phyloP scores from a whole-genome alignment of 2,329 filamentous ascomycete genomes.

The Colletotrichum spinosum region DNA sequence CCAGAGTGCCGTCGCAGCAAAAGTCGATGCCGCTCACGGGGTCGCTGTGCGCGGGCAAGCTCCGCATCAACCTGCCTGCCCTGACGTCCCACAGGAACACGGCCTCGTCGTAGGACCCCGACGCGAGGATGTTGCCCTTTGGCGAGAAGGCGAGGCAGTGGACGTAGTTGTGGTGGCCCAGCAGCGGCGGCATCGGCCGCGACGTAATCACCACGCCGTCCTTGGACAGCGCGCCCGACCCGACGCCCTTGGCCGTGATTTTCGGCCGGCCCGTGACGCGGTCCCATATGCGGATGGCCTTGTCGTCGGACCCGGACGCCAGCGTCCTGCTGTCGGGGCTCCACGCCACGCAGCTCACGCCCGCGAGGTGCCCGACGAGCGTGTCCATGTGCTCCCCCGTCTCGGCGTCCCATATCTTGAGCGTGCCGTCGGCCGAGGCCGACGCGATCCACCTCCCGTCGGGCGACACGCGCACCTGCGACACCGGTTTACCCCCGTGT shows the following conservation, averaged over 20 bases:
- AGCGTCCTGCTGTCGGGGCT: conserved; percentile 88
- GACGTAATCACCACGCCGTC: conserved; percentile 29
- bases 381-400: conserved; percentile 87
- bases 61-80: conserved; percentile 87
- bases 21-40: conserved; percentile 96
- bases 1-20: conserved; percentile 88
- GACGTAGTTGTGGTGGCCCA: conserved; percentile 96
- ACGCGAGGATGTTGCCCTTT: conserved; percentile 96
- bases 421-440: conserved; percentile 87
- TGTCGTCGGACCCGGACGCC: conserved; percentile 95
- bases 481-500: conserved; percentile 78
- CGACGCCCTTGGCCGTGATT: conserved; percentile 52
- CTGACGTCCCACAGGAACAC: conserved; percentile 97
- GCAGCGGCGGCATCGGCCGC: conserved; percentile 66
- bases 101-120: conserved; percentile 95
- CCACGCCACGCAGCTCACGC: conserved; percentile 95
- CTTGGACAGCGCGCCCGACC: conserved; percentile 33
- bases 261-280: conserved; percentile 69
- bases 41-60: conserved; percentile 92
- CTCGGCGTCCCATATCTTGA: conserved; percentile 88
- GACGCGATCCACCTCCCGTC: conserved; percentile 91
- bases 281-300: conserved; percentile 94
- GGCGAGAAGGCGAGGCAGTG: conserved; percentile 96
- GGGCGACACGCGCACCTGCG: conserved; percentile 90
- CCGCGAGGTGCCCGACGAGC: conserved; percentile 92